Evolutionary conservation across 257 asterid genomes (phyloP).

Genomic region (Linderniella brevidens): DNA sequence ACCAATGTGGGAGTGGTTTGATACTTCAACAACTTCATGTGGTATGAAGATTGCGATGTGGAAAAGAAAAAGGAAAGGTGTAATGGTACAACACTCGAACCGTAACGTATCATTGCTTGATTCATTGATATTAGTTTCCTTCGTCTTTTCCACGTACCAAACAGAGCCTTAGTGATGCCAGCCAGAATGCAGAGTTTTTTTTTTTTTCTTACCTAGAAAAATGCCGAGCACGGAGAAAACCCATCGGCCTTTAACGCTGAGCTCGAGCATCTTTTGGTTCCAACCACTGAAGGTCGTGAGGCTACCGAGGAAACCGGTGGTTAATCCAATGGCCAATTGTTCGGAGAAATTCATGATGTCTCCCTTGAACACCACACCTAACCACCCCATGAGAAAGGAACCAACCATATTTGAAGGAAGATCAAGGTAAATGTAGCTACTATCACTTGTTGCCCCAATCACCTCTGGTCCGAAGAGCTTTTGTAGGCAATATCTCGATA

Average conservation of each 20-base stretch:
- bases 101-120: too few relatives aligned
- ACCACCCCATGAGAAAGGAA: slow-evolving; percentile 96
- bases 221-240: slow-evolving; percentile 53
- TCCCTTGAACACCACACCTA: slow-evolving; percentile 70
- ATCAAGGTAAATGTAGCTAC: slow-evolving; percentile 63
- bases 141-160: too few relatives aligned
- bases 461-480: slow-evolving; percentile 60
- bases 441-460: slow-evolving; percentile 65
- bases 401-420: slow-evolving; percentile 96
- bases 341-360: slow-evolving; percentile 45
- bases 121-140: too few relatives aligned
- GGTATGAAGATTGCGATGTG: too few relatives aligned
- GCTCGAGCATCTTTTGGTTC: slow-evolving; percentile 87
- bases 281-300: slow-evolving; percentile 96
- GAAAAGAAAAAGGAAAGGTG: too few relatives aligned
- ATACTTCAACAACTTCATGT: too few relatives aligned
- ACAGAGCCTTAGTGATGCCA: too few relatives aligned
- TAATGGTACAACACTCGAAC: too few relatives aligned
- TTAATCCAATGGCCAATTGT: slow-evolving; percentile 58
- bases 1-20: too few relatives aligned
- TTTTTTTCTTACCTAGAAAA: slow-evolving; percentile 28
- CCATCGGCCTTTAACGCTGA: slow-evolving; percentile 60
- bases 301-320: slow-evolving; percentile 91
- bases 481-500: slow-evolving; percentile 51
- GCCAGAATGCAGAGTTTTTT: too few relatives aligned